Base-by-base conservation (phyloP, 257 asterid genomes). In the Thymus mandschuricus region DNA sequence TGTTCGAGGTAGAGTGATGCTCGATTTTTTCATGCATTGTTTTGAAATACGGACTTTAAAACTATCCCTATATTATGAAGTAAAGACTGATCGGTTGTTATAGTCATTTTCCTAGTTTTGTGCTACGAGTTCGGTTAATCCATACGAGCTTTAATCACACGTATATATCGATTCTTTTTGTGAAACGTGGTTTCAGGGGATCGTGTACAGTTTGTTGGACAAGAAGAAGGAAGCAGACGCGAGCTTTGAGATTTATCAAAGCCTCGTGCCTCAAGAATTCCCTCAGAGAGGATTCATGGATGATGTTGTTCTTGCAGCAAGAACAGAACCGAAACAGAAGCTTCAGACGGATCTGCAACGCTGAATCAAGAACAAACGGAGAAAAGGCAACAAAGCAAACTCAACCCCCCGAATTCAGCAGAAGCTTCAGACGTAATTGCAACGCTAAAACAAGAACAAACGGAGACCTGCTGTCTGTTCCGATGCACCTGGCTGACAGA, bases 261-360 rank as follows among this genome's bases (percentile, higher is more conserved):
- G 88, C 62, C 96, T 94, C 30, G 97, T 91, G 2, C 97, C 97
- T 1, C 87, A 84, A 69, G 97, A 91, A 71, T 91, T 86, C 72
- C 98, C 96, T 8, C 88, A 86, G 82, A 86, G 88, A 75, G 89
- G 85, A 33, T 91, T 86, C 83, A 84, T 94, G 50, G 92, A 94
- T 41, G 96, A 94, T 64, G 97, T 89, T 45, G 88, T 91, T 69
- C 76, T 87, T 77, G 86, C 96, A 8, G 96, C 98, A 27, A 91
- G 82, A 81, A 82, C 90, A 8, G 92, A 93, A 57, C 64, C 96
- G 13, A 84, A 74, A 82, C 84, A 84, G 76, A 80, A 83, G 45
- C 88, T 86, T 51, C 74, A 76, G 72, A 77, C 83, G 85, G 91
- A 82, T 35, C 68, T 86, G 9, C 80, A 80, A 76, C 72, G 73